These are phyloP conservation scores for Leccinum ochraceum DNA, from an alignment of 768 basidiomycete species.

Conservation along the genomic window DNA sequence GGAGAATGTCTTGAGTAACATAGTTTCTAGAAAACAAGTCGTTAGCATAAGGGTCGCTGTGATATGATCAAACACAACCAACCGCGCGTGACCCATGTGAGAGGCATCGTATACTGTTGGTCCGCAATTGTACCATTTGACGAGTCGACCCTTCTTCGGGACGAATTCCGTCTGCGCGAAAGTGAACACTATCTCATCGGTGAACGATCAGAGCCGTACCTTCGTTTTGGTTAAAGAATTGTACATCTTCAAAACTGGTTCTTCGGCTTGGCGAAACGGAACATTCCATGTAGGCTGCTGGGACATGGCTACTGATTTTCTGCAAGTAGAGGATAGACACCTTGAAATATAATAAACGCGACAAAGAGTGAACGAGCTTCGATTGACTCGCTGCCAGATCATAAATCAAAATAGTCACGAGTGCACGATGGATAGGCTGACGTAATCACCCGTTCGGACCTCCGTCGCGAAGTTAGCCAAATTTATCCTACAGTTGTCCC, in stretches of 20 bases:
- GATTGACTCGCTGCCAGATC: slow-evolving; percentile 25
- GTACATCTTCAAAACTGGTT: slow-evolving; percentile 69
- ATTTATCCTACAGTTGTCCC: background rate
- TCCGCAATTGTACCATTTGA: slow-evolving; percentile 99
- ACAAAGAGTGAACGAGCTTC: slow-evolving; percentile 6
- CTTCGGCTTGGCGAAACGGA: slow-evolving; percentile 40
- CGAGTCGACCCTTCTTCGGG: slow-evolving; percentile 62
- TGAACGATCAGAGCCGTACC: slow-evolving; percentile 45
- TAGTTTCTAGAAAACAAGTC: slow-evolving; percentile 73
- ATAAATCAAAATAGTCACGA: slow-evolving; percentile 14
- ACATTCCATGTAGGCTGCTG: slow-evolving; percentile 57
- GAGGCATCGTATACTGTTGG: slow-evolving; percentile 98
- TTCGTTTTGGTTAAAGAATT: slow-evolving; percentile 93
- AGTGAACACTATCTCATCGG: slow-evolving; percentile 9
- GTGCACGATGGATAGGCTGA: slow-evolving; percentile 19
- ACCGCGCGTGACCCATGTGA: slow-evolving; percentile 99
- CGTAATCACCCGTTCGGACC: slow-evolving; percentile 16
- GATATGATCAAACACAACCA: background rate
- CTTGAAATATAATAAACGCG: slow-evolving; percentile 7
- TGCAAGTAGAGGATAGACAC: slow-evolving; percentile 6
- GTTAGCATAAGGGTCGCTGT: slow-evolving; percentile 2
- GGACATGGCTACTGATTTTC: slow-evolving; percentile 43
- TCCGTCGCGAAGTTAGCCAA: background rate
- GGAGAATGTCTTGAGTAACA: slow-evolving; percentile 32
- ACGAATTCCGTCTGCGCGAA: slow-evolving; percentile 69